A percentile compares a stretch with the other conserved stretches of the same genome.
Conservation (phyloP, 108 stramenopile species). For the Nannochloropsis gaditana region DNA sequence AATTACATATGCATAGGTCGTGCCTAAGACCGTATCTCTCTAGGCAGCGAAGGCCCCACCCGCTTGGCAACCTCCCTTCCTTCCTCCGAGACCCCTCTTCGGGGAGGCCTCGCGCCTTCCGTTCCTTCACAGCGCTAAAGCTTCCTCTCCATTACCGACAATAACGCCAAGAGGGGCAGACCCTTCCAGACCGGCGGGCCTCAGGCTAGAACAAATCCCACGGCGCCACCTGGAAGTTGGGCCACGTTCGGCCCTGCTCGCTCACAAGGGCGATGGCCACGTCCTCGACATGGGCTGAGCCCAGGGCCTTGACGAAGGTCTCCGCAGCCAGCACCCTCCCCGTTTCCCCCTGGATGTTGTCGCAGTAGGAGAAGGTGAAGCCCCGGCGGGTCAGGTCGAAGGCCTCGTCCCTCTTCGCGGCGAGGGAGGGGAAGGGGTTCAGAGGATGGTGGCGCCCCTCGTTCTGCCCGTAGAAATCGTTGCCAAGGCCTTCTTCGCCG, state of each 20-base stretch:
- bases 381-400: background rate
- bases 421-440: background rate
- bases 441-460: background rate
- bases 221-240: background rate
- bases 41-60: too few species aligned
- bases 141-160: too few species aligned
- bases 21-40: too few species aligned
- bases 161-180: too few species aligned
- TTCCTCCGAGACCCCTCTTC: too few species aligned
- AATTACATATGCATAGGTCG: too few species aligned
- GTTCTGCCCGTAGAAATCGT: background rate
- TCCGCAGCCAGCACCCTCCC: slow-evolving; percentile 9
- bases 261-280: background rate
- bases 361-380: background rate
- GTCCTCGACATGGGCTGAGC: background rate
- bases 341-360: background rate
- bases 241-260: background rate
- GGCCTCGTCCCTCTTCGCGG: background rate
- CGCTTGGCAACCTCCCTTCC: too few species aligned
- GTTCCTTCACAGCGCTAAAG: too few species aligned
- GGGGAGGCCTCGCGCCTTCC: too few species aligned
- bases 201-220: background rate
- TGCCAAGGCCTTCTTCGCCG: background rate
- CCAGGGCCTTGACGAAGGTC: background rate
- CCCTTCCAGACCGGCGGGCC: background rate